Evolutionary conservation across 345 rosid species (phyloP).

Genomic region (Salix viminalis): DNA sequence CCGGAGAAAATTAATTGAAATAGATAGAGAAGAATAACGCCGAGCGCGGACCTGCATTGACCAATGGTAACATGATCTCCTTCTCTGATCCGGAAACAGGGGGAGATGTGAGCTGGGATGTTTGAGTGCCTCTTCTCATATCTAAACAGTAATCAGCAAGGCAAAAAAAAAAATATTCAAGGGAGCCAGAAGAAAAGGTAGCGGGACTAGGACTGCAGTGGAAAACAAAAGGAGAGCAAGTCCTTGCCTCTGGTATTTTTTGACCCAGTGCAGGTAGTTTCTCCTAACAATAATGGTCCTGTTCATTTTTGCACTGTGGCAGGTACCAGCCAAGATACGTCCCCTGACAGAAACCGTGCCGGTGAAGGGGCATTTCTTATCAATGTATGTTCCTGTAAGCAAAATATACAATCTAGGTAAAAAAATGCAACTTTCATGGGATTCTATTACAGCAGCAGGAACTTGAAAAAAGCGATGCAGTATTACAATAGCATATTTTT

Average conservation of each 20-base stretch:
- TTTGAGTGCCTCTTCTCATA: slow-evolving; percentile 82
- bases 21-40: background rate
- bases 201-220: background rate
- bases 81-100: slow-evolving; percentile 79
- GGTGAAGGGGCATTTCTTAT: slow-evolving; percentile 87
- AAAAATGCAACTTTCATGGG: background rate
- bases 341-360: slow-evolving; percentile 89
- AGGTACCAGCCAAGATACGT: slow-evolving; percentile 85
- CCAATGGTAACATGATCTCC: slow-evolving; percentile 80
- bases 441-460: background rate
- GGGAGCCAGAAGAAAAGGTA: background rate
- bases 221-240: background rate
- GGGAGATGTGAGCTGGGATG: slow-evolving; percentile 69
- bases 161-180: background rate
- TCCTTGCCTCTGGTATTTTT: slow-evolving; percentile 78
- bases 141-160: slow-evolving; percentile 16
- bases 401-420: background rate
- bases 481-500: background rate
- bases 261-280: slow-evolving; percentile 82
- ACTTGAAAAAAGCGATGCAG: no score
- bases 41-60: slow-evolving; percentile 60
- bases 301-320: slow-evolving; percentile 91
- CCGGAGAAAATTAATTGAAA: background rate
- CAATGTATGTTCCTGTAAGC: slow-evolving; percentile 67
- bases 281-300: slow-evolving; percentile 86